Conservation (phyloP, 768 basidiomycete species). For the Termitomyces bulborhizus region DNA sequence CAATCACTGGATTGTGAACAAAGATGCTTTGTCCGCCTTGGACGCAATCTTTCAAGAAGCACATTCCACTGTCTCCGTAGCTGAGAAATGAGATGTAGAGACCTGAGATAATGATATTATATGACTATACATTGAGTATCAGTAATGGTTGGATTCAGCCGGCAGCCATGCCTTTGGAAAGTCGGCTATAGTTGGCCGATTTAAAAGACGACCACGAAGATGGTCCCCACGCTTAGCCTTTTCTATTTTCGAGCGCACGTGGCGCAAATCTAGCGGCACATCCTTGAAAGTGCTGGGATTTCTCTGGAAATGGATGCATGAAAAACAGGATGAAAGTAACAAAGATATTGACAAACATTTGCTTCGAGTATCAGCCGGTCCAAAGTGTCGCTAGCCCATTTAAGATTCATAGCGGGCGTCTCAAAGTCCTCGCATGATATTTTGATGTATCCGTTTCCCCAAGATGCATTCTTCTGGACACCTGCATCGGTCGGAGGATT, state of each 20-base stretch:
- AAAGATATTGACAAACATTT: conserved; percentile 54
- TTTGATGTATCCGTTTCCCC: conserved; percentile 79
- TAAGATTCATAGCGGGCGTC: conserved; percentile 80
- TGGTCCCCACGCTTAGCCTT: conserved; percentile 76
- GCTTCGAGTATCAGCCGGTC: conserved; percentile 75
- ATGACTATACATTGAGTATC: not conserved
- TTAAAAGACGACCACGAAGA: conserved; percentile 42
- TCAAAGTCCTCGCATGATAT: conserved; percentile 88
- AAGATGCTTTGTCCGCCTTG: not conserved
- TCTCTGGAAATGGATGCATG: conserved; percentile 25
- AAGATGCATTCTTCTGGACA: conserved; percentile 36
- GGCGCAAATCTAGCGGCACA: conserved; percentile 78
- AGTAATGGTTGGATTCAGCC: not conserved
- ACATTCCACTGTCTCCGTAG: not conserved
- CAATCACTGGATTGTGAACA: not conserved
- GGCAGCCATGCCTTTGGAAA: conserved; percentile 88
- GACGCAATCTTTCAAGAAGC: not conserved
- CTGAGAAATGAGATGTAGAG: not conserved
- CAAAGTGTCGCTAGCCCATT: conserved; percentile 87
- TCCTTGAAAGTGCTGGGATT: conserved; percentile 43
- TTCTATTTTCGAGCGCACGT: conserved; percentile 62
- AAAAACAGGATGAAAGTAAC: not conserved
- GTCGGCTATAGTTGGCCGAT: conserved; percentile 63
- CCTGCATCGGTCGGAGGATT: conserved; percentile 69
- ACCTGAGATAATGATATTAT: conserved; percentile 1